Evolutionary conservation across 2,329 filamentous ascomycete species (phyloP).

Genomic region (Microdochium trichocladiopsis): DNA sequence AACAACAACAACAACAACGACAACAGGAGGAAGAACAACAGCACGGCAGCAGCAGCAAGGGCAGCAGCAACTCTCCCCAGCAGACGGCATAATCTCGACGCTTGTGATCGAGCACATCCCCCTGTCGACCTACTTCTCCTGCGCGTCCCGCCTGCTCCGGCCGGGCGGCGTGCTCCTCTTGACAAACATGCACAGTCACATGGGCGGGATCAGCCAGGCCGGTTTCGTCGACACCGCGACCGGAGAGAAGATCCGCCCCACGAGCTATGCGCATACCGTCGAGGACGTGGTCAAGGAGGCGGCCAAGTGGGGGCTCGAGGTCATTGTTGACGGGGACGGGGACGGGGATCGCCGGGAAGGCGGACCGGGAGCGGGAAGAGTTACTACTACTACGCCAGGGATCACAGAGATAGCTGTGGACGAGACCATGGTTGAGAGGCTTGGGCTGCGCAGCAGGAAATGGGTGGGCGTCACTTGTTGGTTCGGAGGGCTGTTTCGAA

Average conservation of each 20-base stretch:
- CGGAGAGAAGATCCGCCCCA: slow-evolving; percentile 50
- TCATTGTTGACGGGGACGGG: slow-evolving; percentile 27
- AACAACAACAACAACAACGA: neutral
- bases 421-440: slow-evolving; percentile 46
- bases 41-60: neutral
- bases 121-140: slow-evolving; percentile 38
- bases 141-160: slow-evolving; percentile 33
- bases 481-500: slow-evolving; percentile 41
- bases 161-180: slow-evolving; percentile 44
- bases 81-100: slow-evolving; percentile 47
- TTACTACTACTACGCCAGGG: too few relatives aligned
- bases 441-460: slow-evolving; percentile 55
- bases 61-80: slow-evolving; percentile 4
- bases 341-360: slow-evolving; percentile 9
- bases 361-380: too few relatives aligned
- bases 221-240: slow-evolving; percentile 49
- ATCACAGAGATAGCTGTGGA: slow-evolving; percentile 36
- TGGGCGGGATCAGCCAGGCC: slow-evolving; percentile 52
- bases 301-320: slow-evolving; percentile 31
- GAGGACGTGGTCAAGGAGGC: slow-evolving; percentile 44
- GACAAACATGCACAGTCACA: slow-evolving; percentile 64
- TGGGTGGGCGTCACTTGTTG: slow-evolving; percentile 53
- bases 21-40: neutral
- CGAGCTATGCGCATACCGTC: slow-evolving; percentile 49
- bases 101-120: slow-evolving; percentile 60